Conservation (phyloP, 83 land plant species). For the Picea engelmannii region DNA sequence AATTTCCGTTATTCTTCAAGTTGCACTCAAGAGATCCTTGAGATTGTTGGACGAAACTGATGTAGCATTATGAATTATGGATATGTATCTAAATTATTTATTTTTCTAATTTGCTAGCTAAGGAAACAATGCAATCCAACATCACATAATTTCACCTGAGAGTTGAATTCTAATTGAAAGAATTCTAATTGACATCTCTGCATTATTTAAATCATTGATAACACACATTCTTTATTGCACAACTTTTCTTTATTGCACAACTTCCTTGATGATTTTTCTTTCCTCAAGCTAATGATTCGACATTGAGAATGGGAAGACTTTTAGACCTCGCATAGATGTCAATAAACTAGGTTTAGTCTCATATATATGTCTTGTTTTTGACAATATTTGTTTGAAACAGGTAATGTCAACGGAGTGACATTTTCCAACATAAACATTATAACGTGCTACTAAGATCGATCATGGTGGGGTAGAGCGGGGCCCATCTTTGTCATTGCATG, state of each 20-base stretch:
- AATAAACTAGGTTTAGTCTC: slow-evolving; percentile 1
- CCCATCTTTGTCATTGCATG: slow-evolving; percentile 89
- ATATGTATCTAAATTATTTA: too few relatives aligned
- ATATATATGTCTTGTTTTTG: neutral
- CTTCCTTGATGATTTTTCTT: neutral
- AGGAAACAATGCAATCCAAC: too few relatives aligned
- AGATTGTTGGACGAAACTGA: too few relatives aligned
- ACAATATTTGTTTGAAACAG: slow-evolving; percentile 31
- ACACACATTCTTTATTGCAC: neutral
- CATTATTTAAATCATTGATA: neutral
- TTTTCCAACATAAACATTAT: slow-evolving; percentile 84
- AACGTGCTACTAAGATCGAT: slow-evolving; percentile 87
- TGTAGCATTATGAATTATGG: too few relatives aligned
- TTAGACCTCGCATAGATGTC: neutral
- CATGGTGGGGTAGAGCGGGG: slow-evolving; percentile 96
- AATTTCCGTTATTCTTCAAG: too few relatives aligned
- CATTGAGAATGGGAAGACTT: neutral
- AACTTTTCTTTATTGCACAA: neutral
- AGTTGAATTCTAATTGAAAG: neutral
- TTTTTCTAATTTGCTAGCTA: too few relatives aligned
- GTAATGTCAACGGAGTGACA: slow-evolving; percentile 56
- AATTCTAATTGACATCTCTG: neutral
- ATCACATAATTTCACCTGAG: too few relatives aligned
- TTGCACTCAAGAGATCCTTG: too few relatives aligned
- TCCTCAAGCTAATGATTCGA: neutral